Percentiles rank a stretch among this genome's conserved stretches.
phyloP scores from a whole-genome alignment of 805 yeast genomes.

The Lipomyces yamadae region DNA sequence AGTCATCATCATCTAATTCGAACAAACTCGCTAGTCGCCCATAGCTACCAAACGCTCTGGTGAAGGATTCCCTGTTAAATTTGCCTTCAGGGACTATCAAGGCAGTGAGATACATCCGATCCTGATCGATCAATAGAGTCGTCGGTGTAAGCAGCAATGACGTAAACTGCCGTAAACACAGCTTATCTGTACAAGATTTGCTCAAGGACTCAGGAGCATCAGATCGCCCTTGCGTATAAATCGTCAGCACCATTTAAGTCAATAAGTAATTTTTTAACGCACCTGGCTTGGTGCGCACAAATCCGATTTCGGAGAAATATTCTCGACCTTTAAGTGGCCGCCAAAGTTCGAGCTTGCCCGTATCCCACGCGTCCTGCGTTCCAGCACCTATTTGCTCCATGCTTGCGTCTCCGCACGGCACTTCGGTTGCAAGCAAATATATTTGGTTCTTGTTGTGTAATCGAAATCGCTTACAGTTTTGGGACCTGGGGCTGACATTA shows the following conservation, averaged over 20 bases:
- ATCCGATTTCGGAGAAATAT: conserved; percentile 60
- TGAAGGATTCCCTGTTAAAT: conserved; percentile 38
- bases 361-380: conserved; percentile 20
- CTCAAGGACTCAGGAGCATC: conserved; percentile 76
- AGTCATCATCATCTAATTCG: background rate
- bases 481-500: conserved; percentile 19
- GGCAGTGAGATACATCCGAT: conserved; percentile 39
- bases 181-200: conserved; percentile 89
- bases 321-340: conserved; percentile 63
- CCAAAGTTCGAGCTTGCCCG: conserved; percentile 22
- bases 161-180: conserved; percentile 61
- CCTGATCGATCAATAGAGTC: conserved; percentile 38
- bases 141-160: conserved; percentile 46
- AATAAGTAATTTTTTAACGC: background rate
- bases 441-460: conserved; percentile 52
- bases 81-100: conserved; percentile 42
- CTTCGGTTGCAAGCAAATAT: conserved; percentile 69
- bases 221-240: conserved; percentile 53
- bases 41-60: conserved; percentile 44
- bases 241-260: background rate
- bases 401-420: conserved; percentile 92
- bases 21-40: conserved; percentile 13
- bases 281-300: conserved; percentile 88
- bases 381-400: conserved; percentile 52
- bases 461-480: conserved; percentile 41